Evolutionary conservation across 1,139 yeast genomes (phyloP), one percentile per base, ranked within the genome.

Genomic region (Pichia sp.): DNA sequence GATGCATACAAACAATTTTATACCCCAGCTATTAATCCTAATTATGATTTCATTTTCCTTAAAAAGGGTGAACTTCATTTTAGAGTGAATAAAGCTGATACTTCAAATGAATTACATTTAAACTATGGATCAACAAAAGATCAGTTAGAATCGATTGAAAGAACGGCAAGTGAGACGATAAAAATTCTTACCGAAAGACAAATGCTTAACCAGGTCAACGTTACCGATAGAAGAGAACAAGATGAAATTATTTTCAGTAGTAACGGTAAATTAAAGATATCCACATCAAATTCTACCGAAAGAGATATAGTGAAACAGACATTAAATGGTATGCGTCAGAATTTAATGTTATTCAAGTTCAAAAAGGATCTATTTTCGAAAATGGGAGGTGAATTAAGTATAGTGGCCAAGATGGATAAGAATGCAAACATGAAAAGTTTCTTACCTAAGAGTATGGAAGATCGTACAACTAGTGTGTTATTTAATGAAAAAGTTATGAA

Each of bases 1-100:
- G 60, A 60, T n/a, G 27, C 33, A 7, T 56, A 55, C 42, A 53
- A 53, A 42, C 44, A 46, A 34, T 54, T 28, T 27, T 56, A 53
- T 42, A 39, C 38, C 14, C 35, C 34, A 5, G 40, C n/a, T 17
- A 44, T 55, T 2, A 43, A 50, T 4, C 53, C 53, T 27, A 53
- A 48, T 22, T 46, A 52, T 53, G 57, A 53, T 38, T 51, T 50
- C 37, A 55, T 54, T 30, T 42, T 55, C 10, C 20, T 59, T 27
- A 57, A 54, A 38, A 57, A 55, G 33, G 34, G 38, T 3, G 48
- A 50, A 35, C 51, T 50, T 39, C 51, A 38, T 40, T 45, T 61
- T 30, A 46, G 61, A 21, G 52, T 61, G 17, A 45, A 51, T 12
- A 47, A 36, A 21, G 2, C 15, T 20, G 9, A 11, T 35, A 1